A percentile compares a stretch with the other conserved stretches of the same genome.
phyloP scores from a whole-genome alignment of 2,329 filamentous ascomycete species.

The Penicillium expansum region DNA sequence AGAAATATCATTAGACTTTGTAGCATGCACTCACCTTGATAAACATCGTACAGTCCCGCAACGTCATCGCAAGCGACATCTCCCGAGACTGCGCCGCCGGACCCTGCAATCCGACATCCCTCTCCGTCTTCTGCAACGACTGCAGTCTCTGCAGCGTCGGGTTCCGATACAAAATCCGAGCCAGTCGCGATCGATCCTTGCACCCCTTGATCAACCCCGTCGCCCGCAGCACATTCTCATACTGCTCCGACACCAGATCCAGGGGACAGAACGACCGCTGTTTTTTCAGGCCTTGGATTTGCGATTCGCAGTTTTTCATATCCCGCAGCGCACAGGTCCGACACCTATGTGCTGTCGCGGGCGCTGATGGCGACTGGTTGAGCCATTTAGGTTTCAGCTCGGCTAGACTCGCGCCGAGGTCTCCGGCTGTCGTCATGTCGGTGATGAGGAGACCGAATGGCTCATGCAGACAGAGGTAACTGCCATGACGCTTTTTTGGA shows the following conservation, averaged over 20 bases:
- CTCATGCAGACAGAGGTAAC: constrained; percentile 56
- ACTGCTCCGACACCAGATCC: constrained; percentile 55
- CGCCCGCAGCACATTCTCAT: constrained; percentile 46
- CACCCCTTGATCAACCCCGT: constrained; percentile 38
- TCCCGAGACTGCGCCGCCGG: constrained; percentile 40
- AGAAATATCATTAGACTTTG: no score
- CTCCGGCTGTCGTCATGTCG: constrained; percentile 61
- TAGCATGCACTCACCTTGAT: constrained; percentile 52
- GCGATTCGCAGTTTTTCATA: constrained; percentile 45
- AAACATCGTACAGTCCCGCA: constrained; percentile 76
- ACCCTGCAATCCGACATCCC: constrained; percentile 37
- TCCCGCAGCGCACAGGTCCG: constrained; percentile 67
- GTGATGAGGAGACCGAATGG: constrained; percentile 66
- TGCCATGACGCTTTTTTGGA: constrained; percentile 50
- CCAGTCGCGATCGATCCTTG: constrained; percentile 38
- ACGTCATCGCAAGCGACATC: constrained; percentile 71
- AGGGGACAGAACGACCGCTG: constrained; percentile 60
- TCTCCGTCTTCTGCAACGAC: constrained; percentile 34
- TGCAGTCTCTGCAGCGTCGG: constrained; percentile 36
- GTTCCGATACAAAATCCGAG: constrained; percentile 35
- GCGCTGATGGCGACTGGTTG: constrained; percentile 70
- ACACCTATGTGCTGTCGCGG: constrained; percentile 61
- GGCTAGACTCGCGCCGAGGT: constrained; percentile 46
- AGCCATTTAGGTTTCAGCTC: constrained; percentile 90
- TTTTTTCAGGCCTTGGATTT: constrained; percentile 28